Evolutionary conservation across 345 rosid genomes (phyloP).

Genomic region (Citrus cavaleriei): DNA sequence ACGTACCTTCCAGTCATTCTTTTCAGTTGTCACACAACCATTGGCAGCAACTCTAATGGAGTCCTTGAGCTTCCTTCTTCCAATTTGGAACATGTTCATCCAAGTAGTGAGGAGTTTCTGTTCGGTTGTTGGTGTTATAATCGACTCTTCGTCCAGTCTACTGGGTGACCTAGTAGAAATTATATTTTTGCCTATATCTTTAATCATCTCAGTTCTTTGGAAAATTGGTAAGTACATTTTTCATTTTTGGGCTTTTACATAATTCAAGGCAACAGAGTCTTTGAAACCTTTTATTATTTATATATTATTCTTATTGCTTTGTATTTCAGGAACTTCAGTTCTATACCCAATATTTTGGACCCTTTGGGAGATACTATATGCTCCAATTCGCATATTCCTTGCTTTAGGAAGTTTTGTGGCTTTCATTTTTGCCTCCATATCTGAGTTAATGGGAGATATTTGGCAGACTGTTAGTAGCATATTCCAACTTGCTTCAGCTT

Average conservation of each 20-base stretch:
- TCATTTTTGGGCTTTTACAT: neutral
- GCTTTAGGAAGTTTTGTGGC: constrained; percentile 47
- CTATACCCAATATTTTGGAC: constrained; percentile 62
- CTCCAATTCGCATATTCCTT: constrained; percentile 60
- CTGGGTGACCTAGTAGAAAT: constrained; percentile 49
- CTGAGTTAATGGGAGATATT: constrained; percentile 41
- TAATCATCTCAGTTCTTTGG: constrained; percentile 46
- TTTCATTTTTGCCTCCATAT: constrained; percentile 37
- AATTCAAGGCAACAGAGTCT: neutral
- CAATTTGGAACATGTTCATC: constrained; percentile 55
- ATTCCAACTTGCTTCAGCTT: constrained; percentile 55
- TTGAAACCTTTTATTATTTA: constrained; percentile 5
- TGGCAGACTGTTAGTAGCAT: constrained; percentile 57
- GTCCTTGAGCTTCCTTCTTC: constrained; percentile 45
- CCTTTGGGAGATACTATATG: constrained; percentile 61
- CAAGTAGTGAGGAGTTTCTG: constrained; percentile 45
- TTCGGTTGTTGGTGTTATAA: constrained; percentile 44
- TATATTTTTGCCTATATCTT: constrained; percentile 60
- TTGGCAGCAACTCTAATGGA: constrained; percentile 50
- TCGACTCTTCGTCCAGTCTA: constrained; percentile 42
- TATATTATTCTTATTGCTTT: neutral
- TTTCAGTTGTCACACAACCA: constrained; percentile 58
- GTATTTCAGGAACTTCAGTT: constrained; percentile 51
- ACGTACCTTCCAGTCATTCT: constrained; percentile 55
- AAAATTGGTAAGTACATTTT: constrained; percentile 48